Evolutionary conservation across 2,329 filamentous ascomycete genomes (phyloP), one percentile per base, ranked within the genome.

Genomic region (Colletotrichum sp.): DNA sequence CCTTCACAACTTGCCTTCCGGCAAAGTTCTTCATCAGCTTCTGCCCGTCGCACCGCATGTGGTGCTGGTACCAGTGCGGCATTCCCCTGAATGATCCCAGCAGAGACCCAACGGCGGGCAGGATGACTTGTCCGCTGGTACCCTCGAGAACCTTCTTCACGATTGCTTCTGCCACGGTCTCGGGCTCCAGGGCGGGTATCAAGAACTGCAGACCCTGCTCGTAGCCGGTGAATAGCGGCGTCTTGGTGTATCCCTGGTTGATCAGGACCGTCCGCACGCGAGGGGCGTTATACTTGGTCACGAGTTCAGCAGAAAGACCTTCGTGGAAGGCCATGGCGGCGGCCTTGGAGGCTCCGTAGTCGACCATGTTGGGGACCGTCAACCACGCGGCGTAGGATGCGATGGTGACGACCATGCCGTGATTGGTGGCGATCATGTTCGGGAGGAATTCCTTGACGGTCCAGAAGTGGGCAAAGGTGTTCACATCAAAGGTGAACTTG

Each of bases 401-500:
- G 26, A 95, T 89, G 1, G 92, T 95, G 26, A 95, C 92, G 55
- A 95, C 83, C 88, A 94, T 94, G 76, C 94, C 94, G 84, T 95
- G 93, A 84, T 95, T 92, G 15, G 81, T 81, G 9, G 84, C 81
- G 68, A 93, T 84, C 89, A 96, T 93, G 78, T 85, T 82, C 0
- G 94, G 94, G 2, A 96, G 85, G 83, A 95, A 95, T 73, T 92
- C 89, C 81, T 92, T 90, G 8, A 89, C 85, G n/a, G 92, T 88
- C 87, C 89, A 92, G 86, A 91, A 95, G 84, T 93, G 93, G 4
- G 92, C 88, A 36, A 95, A 82, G 0, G 92, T 87, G 84, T 95
- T 96, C 79, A 95, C 92, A 75, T 92, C 92, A 82, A 95, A 95
- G 68, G 93, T 94, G 79, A 93, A 90, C 49, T 90, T 90, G 77